Evolutionary conservation across 306 rosid species (phyloP).

Genomic region (Sophora flavescens): DNA sequence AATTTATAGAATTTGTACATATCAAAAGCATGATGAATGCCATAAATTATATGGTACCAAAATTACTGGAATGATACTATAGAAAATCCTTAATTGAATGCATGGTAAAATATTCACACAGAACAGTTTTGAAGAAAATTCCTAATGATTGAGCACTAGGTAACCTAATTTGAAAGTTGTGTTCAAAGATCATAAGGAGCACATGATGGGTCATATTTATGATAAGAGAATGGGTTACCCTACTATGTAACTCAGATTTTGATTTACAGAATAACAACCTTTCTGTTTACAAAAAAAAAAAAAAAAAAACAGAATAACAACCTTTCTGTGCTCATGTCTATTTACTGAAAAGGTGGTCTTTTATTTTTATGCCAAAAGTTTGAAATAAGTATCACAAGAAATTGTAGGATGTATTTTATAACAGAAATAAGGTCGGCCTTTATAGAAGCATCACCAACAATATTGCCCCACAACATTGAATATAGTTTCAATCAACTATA

Average conservation of each 20-base stretch:
- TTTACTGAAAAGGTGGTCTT: background rate
- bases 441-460: slow-evolving; percentile 15
- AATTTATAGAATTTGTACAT: background rate
- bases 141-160: background rate
- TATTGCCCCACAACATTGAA: slow-evolving; percentile 11
- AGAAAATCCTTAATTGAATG: background rate
- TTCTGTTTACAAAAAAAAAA: too few species aligned
- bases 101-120: background rate
- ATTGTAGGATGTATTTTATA: background rate
- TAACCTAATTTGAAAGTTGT: background rate
- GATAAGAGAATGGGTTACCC: too few species aligned
- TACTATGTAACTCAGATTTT: too few species aligned
- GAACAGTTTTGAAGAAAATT: background rate
- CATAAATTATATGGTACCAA: slow-evolving; percentile 9
- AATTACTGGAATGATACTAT: background rate
- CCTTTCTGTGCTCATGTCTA: background rate
- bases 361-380: slow-evolving; percentile 10
- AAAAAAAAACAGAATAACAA: too few species aligned
- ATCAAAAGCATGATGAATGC: slow-evolving; percentile 43
- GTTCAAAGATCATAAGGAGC: too few species aligned
- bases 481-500: slow-evolving; percentile 11
- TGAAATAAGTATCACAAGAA: slow-evolving; percentile 12
- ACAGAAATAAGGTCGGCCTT: slow-evolving; percentile 27
- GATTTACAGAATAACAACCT: too few species aligned
- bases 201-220: too few species aligned